Conservation (phyloP, 1,284 basidiomycete genomes). For the Moesziomyces antarcticus region DNA sequence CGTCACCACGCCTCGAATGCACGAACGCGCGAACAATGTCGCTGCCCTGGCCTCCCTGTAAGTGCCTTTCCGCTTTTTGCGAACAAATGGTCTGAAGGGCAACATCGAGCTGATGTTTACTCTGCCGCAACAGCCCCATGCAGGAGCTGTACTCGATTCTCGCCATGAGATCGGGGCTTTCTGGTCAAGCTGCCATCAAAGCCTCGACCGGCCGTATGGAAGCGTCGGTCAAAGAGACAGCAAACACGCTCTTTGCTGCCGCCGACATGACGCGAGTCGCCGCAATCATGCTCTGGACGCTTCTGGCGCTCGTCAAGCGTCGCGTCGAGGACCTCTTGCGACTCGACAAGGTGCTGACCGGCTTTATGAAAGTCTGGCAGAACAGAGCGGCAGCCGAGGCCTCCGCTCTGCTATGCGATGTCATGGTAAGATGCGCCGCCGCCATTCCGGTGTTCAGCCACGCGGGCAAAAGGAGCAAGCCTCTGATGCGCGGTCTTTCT, state of each 20-base stretch:
- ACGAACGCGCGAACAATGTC: neutral
- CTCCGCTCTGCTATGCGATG: conserved; percentile 2
- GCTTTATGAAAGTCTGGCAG: conserved; percentile 32
- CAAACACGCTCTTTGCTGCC: conserved; percentile 6
- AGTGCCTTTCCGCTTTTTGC: neutral
- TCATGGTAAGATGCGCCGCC: conserved; percentile 6
- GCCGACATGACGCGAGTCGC: conserved; percentile 19
- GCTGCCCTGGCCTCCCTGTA: conserved; percentile 16
- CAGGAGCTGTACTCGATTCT: conserved; percentile 14
- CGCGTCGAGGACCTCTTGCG: conserved; percentile 26
- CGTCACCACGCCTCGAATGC: conserved; percentile 5
- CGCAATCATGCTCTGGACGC: conserved; percentile 21
- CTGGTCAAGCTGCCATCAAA: neutral
- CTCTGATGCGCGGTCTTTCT: neutral
- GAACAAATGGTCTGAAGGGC: no score
- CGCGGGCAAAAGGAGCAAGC: neutral
- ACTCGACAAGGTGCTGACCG: conserved; percentile 13
- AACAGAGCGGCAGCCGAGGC: neutral
- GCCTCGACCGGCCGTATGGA: neutral
- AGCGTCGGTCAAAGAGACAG: conserved; percentile 2
- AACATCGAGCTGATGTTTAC: neutral
- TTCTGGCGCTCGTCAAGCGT: conserved; percentile 27
- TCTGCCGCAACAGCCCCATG: conserved; percentile 12
- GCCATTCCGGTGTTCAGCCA: no score
- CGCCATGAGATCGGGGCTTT: neutral